Evolutionary conservation across 495 filamentous ascomycete genomes (phyloP), one percentile per base, ranked within the genome.

Genomic region (Hypoxylon lienhwacheense): DNA sequence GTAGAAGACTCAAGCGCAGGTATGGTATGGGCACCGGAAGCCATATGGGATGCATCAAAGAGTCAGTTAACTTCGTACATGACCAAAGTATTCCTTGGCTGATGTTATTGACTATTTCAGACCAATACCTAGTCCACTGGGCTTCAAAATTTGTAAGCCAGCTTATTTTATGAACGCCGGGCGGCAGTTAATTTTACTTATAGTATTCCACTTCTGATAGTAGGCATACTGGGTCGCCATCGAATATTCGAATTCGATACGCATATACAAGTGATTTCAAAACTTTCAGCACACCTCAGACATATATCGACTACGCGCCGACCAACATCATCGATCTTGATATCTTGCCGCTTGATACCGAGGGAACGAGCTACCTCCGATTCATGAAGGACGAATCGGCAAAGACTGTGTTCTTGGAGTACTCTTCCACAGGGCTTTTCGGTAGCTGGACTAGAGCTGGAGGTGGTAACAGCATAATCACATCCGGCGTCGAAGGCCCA

Each of bases 11-110:
- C 56, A 7, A 76, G 65, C 3, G 78, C 76, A 2, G 78, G 77
- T 8, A 81, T 81, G 78, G 78, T 81, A 0, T 81, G 78, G 77
- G 77, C 77, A 8, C 78, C 78, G 0, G 76, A 77, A 34, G 77
- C 77, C 0, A 73, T 80, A 36, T 80, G 77, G 78, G 75, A 81
- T 48, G 65, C 72, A 0, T 62, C 65, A 1, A 77, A 78, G 56
- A 65, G 70, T 67, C 34, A 42, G 59, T 59, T 6, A 20, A 3
- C 3, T 11, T 8, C 14, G 1, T 37, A n/a, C n/a, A n/a, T n/a
- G n/a, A n/a, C n/a, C n/a, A n/a, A 5, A 0, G 16, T 28, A 16
- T 15, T 42, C 20, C 12, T n/a, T 16, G 1, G 2, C 5, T 10
- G 8, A 26, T 25, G 10, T 26, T 35, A 32, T 49, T 65, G 21